phyloP scores from a whole-genome alignment of 176 grass and related monocot species.

The Luzula sylvatica region DNA sequence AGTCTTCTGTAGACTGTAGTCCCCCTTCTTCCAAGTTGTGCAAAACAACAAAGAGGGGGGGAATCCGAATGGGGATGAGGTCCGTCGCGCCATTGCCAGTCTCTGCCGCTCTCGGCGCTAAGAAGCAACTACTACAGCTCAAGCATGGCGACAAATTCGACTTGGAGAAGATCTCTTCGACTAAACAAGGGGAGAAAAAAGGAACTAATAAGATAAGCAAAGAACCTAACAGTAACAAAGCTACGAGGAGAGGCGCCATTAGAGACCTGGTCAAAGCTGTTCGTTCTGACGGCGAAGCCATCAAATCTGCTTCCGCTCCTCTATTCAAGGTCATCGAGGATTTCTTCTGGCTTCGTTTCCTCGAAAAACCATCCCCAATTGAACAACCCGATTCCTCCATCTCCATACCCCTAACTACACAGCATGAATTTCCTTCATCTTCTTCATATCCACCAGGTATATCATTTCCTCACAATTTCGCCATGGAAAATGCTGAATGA shows the following conservation, averaged over 20 bases:
- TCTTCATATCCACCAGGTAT: constrained; percentile 50
- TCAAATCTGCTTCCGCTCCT: constrained; percentile 25
- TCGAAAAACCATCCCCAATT: constrained; percentile 43
- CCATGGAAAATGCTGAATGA: background rate
- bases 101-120: constrained; percentile 28
- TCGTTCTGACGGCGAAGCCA: constrained; percentile 48
- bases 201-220: constrained; percentile 22
- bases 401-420: background rate
- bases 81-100: constrained; percentile 25
- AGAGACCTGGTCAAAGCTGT: constrained; percentile 40
- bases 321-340: constrained; percentile 29
- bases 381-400: background rate
- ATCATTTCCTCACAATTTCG: constrained; percentile 5
- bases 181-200: constrained; percentile 10
- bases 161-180: constrained; percentile 12
- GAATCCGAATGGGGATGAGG: constrained; percentile 26
- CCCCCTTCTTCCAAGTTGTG: background rate
- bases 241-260: background rate
- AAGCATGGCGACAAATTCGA: constrained; percentile 15
- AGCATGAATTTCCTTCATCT: constrained; percentile 21
- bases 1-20: background rate
- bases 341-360: constrained; percentile 67
- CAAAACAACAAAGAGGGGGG: background rate
- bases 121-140: constrained; percentile 18
- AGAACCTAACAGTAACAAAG: constrained; percentile 2